Evolutionary conservation across 805 yeast species (phyloP), one percentile per base, ranked within the genome.

Genomic region (Starmerella tilneyi): DNA sequence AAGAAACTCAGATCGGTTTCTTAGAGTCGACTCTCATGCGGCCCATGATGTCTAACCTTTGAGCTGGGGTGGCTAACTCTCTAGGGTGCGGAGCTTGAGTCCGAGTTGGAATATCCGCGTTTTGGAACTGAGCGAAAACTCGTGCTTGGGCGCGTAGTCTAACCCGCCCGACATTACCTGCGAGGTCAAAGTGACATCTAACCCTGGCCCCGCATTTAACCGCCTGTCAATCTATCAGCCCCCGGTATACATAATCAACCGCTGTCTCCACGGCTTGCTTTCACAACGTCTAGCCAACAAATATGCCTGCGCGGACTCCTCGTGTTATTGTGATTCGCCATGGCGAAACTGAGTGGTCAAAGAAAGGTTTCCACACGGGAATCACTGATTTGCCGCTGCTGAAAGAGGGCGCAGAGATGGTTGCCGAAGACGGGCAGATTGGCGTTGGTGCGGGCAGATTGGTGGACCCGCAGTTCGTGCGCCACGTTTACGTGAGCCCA

Each of bases 321-420:
- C 49, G 69, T 35, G 61, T 64, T 4, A 64, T 65, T 31, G 56
- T 66, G 41, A 57, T 66, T 22, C 65, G 70, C 23, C 70, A 66
- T 43, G 70, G 75, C 23, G 95, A 88, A 67, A 88, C 97, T 2
- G 94, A 80, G 63, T 88, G 97, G 97, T 88, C 96, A 37, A 79
- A 82, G 58, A 73, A 86, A 2, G 97, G 97, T 21, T 94, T 84
- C 61, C 81, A 84, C 65, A 89, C 97, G 4, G 84, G 96, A 2
- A 53, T 69, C 34, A 89, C 97, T 1, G 96, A 89, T 56, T 60
- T 89, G 15, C 77, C 78, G 9, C 72, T 89, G 58, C 84, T 96
- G 1, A 71, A 68, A 2, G 79, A 75, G 55, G 97, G 96, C 41
- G 83, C 76, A 12, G 67, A 68, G 29, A 92, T 85, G 59, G 84